These are phyloP conservation scores for Xylaria nigripes DNA, from an alignment of 495 filamentous ascomycete species.

Conservation along the genomic window DNA sequence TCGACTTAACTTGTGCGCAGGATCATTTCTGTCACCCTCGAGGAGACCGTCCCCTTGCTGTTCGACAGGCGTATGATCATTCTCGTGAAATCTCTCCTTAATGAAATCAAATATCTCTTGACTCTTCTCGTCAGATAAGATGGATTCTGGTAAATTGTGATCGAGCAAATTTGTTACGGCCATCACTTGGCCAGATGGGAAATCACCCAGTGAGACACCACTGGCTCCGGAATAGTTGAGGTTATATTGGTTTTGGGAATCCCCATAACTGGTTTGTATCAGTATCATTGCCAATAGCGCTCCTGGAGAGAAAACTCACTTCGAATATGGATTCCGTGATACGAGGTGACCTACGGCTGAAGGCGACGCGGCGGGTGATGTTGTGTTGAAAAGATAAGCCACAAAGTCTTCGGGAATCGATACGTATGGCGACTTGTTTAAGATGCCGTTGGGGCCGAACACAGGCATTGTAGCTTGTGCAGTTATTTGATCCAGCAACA, in stretches of 20 bases:
- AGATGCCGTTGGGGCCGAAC: constrained; percentile 67
- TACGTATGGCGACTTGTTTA: constrained; percentile 75
- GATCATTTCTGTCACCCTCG: constrained; percentile 65
- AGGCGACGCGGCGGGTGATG: constrained; percentile 35
- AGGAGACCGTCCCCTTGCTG: constrained; percentile 70
- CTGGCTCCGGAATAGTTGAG: constrained; percentile 42
- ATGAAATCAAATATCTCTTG: constrained; percentile 82
- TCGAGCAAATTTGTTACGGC: constrained; percentile 86
- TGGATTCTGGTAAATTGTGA: constrained; percentile 65
- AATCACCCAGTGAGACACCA: constrained; percentile 42
- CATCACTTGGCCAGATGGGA: constrained; percentile 66
- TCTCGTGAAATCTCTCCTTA: constrained; percentile 70
- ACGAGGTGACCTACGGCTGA: constrained; percentile 34
- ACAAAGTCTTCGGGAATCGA: constrained; percentile 89
- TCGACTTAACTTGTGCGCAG: constrained; percentile 70
- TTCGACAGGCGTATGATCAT: constrained; percentile 62
- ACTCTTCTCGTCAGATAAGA: constrained; percentile 81
- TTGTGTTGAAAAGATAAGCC: constrained; percentile 78
- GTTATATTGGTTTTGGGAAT: constrained; percentile 42
- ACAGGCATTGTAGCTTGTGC: constrained; percentile 67
- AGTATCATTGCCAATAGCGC: neutral
- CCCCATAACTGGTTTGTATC: constrained; percentile 35
- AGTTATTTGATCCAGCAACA: constrained; percentile 58
- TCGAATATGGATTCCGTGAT: constrained; percentile 37
- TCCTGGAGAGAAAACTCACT: constrained; percentile 28